Conservation (phyloP, 2,329 filamentous ascomycete genomes). For the Fusarium robinianum region DNA sequence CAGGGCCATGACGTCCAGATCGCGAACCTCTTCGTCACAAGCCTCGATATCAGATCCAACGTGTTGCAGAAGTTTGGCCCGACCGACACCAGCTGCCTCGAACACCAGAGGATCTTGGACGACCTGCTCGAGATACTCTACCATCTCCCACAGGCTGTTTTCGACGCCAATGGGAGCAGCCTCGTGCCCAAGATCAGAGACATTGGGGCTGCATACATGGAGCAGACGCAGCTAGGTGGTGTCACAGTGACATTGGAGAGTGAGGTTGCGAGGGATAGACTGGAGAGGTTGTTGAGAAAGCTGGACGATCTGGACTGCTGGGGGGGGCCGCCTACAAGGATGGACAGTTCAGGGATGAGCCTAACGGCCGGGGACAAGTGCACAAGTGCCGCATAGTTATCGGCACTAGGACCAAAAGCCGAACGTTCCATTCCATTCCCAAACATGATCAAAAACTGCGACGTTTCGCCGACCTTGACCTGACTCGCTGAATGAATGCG, state of each 20-base stretch:
- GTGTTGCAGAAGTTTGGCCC: slow-evolving; percentile 41
- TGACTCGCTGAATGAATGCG: slow-evolving; percentile 10
- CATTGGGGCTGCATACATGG: slow-evolving; percentile 43
- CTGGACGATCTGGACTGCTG: slow-evolving; percentile 41
- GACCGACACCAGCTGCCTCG: slow-evolving; percentile 12
- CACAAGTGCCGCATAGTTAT: no score
- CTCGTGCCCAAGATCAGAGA: slow-evolving; percentile 45
- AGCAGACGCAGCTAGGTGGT: slow-evolving; percentile 31
- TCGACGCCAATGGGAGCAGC: slow-evolving; percentile 42
- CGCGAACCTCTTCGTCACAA: slow-evolving; percentile 45
- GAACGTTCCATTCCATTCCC: no score
- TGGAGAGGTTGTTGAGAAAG: slow-evolving; percentile 37
- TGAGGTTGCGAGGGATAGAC: slow-evolving; percentile 27
- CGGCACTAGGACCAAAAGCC: no score
- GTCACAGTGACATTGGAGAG: slow-evolving; percentile 8
- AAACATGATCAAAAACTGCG: slow-evolving; percentile 7
- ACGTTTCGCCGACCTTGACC: slow-evolving; percentile 1
- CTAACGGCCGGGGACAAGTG: no score
- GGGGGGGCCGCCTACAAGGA: slow-evolving; percentile 26
- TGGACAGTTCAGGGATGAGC: no score
- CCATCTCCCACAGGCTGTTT: slow-evolving; percentile 40
- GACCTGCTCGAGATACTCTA: slow-evolving; percentile 44
- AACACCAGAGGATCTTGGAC: slow-evolving; percentile 42
- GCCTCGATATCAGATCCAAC: slow-evolving; percentile 44
- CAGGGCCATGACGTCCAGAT: slow-evolving; percentile 45